A percentile compares a stretch with the other conserved stretches of the same genome.
phyloP scores from a whole-genome alignment of 768 basidiomycete species.

The Termitomyces sp. region DNA sequence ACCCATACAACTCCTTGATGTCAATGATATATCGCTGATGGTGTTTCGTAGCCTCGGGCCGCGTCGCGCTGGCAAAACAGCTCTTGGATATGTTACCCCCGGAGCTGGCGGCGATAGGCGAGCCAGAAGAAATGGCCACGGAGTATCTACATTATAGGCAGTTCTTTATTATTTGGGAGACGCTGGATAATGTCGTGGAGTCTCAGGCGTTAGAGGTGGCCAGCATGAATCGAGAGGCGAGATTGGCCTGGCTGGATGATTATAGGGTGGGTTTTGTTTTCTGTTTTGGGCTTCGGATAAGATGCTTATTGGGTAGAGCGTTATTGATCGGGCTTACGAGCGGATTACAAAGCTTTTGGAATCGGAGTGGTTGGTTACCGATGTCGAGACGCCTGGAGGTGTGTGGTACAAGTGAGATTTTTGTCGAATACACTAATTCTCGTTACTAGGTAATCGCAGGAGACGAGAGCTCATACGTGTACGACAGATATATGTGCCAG shows the following conservation, averaged over 20 bases:
- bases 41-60: slow-evolving; percentile 52
- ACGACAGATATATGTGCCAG: slow-evolving; percentile 84
- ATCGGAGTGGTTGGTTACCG: slow-evolving; percentile 68
- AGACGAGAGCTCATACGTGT: slow-evolving; percentile 70
- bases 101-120: slow-evolving; percentile 55
- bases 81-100: slow-evolving; percentile 56
- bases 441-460: slow-evolving; percentile 41
- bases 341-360: slow-evolving; percentile 67
- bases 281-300: not conserved
- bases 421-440: not conserved
- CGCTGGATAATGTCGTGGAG: slow-evolving; percentile 54
- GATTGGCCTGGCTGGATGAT: slow-evolving; percentile 54
- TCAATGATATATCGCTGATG: not conserved
- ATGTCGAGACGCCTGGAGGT: slow-evolving; percentile 40
- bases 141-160: slow-evolving; percentile 78
- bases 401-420: not conserved
- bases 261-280: slow-evolving; percentile 42
- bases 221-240: slow-evolving; percentile 53
- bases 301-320: slow-evolving; percentile 28
- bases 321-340: slow-evolving; percentile 60
- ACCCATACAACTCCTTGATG: slow-evolving; percentile 12
- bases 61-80: slow-evolving; percentile 59
- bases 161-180: slow-evolving; percentile 74
- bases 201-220: slow-evolving; percentile 52
- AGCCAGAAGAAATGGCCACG: slow-evolving; percentile 64